Percentiles rank a stretch among this genome's conserved stretches.
These are phyloP conservation scores for Caryopteris hybrid DNA, from an alignment of 305 asterid genomes.

Conservation along the genomic window DNA sequence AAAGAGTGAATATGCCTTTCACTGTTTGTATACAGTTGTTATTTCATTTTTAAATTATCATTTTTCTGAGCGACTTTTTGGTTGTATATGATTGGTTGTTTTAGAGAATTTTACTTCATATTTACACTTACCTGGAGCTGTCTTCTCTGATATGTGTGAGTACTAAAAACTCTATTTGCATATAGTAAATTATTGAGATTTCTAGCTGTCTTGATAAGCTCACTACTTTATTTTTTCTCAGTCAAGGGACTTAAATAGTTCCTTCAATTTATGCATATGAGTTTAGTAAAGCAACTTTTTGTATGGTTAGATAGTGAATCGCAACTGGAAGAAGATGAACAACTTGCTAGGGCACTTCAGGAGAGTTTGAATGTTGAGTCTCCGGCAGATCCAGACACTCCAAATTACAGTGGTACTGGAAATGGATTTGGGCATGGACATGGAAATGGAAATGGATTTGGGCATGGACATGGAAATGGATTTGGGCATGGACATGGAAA, in stretches of 20 bases:
- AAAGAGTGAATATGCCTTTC: not conserved
- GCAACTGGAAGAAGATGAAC: constrained; percentile 82
- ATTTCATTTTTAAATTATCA: not conserved
- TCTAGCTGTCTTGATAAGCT: not conserved
- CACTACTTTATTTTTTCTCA: not conserved
- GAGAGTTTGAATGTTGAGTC: constrained; percentile 75
- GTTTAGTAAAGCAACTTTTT: constrained; percentile 13
- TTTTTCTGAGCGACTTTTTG: not conserved
- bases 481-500: constrained; percentile 17
- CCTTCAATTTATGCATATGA: not conserved
- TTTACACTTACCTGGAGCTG: not conserved
- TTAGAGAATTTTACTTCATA: not conserved
- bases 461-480: constrained; percentile 23
- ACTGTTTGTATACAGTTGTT: not conserved
- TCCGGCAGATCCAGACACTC: constrained; percentile 45
- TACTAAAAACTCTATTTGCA: constrained; percentile 3
- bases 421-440: constrained; percentile 28
- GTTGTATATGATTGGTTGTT: not conserved
- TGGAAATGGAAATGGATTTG: constrained; percentile 32
- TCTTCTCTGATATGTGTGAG: constrained; percentile 1
- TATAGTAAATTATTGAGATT: not conserved
- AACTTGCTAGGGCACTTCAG: constrained; percentile 81
- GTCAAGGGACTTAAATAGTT: not conserved
- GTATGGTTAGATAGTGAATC: constrained; percentile 34
- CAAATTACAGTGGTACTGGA: constrained; percentile 27